A percentile compares a stretch with the other conserved stretches of the same genome.
phyloP scores from a whole-genome alignment of 148 eudicot genomes.

The Fallopia convolvulus region DNA sequence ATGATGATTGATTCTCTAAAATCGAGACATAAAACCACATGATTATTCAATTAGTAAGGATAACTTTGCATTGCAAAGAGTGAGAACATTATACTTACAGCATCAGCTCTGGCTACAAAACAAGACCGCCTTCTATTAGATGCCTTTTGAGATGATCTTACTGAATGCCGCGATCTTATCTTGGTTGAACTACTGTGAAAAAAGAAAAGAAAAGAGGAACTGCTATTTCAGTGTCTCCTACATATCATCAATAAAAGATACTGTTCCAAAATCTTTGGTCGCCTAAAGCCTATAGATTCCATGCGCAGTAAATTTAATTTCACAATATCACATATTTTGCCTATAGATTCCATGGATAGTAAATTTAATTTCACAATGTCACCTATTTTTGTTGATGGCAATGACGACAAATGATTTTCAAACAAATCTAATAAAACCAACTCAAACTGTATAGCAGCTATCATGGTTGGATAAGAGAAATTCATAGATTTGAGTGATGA shows the following conservation, averaged over 20 bases:
- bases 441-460: neutral
- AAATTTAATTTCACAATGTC: too few species aligned
- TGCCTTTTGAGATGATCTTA: constrained; percentile 29
- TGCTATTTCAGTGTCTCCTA: neutral
- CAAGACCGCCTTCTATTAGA: constrained; percentile 43
- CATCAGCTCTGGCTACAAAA: constrained; percentile 66
- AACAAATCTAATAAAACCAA: neutral
- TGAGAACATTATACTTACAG: constrained; percentile 41
- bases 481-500: neutral
- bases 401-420: neutral
- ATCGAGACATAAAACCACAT: neutral
- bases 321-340: neutral
- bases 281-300: too few species aligned
- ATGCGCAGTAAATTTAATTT: neutral
- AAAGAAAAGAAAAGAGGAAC: neutral
- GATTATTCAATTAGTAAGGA: neutral
- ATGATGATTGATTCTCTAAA: neutral
- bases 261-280: neutral
- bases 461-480: neutral
- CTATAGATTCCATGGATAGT: too few species aligned
- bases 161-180: constrained; percentile 45
- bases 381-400: neutral
- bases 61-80: neutral
- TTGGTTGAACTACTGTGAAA: constrained; percentile 51
- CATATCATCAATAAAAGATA: neutral